A percentile compares a stretch with the other conserved stretches of the same genome.
phyloP scores from a whole-genome alignment of 108 stramenopile species.

The Chaetoceros tenuissimus region DNA sequence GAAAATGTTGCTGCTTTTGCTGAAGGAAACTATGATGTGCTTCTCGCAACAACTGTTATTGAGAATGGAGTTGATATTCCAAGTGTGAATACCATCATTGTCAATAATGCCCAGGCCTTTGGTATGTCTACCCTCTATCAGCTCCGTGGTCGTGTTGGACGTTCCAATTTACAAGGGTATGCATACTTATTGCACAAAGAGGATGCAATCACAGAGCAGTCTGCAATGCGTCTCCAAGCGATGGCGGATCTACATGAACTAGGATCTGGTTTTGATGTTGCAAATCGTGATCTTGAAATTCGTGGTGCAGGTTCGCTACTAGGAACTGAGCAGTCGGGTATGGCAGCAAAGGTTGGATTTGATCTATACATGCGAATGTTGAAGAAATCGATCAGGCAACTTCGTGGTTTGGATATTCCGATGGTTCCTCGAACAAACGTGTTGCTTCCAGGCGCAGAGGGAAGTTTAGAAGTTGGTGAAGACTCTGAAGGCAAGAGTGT shows the following conservation, averaged over 20 bases:
- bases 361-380: slow-evolving; percentile 95
- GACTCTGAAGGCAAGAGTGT: slow-evolving; percentile 8
- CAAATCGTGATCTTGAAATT: slow-evolving; percentile 90
- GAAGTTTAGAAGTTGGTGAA: slow-evolving; percentile 46
- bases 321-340: slow-evolving; percentile 89
- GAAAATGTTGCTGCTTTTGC: slow-evolving; percentile 79
- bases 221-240: slow-evolving; percentile 74
- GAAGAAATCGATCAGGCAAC: slow-evolving; percentile 78
- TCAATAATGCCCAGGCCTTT: slow-evolving; percentile 86
- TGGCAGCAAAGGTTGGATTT: slow-evolving; percentile 88
- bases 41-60: slow-evolving; percentile 94
- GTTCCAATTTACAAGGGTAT: slow-evolving; percentile 79
- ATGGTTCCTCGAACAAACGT: slow-evolving; percentile 70
- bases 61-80: slow-evolving; percentile 98
- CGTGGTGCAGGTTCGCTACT: slow-evolving; percentile 88
- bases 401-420: slow-evolving; percentile 73
- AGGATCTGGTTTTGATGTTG: slow-evolving; percentile 87
- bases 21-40: slow-evolving; percentile 76
- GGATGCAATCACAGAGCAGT: slow-evolving; percentile 60
- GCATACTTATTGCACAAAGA: slow-evolving; percentile 79
- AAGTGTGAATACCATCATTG: slow-evolving; percentile 88
- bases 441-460: slow-evolving; percentile 52
- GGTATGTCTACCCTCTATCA: slow-evolving; percentile 94
- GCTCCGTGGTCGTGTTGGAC: slow-evolving; percentile 90
- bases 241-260: slow-evolving; percentile 82